Evolutionary conservation across 2,329 filamentous ascomycete species (phyloP).

Genomic region (Stachybotrys elegans): DNA sequence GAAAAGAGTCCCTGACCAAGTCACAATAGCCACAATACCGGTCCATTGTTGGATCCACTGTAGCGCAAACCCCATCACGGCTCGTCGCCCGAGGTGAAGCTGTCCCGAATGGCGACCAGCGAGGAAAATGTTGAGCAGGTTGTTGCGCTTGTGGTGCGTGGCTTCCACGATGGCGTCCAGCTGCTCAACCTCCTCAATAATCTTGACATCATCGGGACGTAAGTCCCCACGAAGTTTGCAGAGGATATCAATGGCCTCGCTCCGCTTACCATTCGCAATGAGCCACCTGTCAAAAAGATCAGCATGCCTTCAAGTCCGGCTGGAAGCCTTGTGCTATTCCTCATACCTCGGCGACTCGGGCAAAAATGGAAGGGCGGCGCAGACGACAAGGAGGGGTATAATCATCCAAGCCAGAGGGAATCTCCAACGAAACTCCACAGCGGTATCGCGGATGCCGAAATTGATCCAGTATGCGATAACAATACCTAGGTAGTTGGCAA

Average conservation of each 20-base stretch:
- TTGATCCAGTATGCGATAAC: conserved; percentile 34
- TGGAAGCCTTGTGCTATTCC: background rate
- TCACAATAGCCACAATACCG: conserved; percentile 35
- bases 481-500: conserved; percentile 48
- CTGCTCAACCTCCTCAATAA: conserved; percentile 29
- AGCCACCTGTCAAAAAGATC: conserved; percentile 24
- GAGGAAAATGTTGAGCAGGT: conserved; percentile 32
- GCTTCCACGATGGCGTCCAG: conserved; percentile 34
- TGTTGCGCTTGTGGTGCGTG: conserved; percentile 30
- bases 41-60: conserved; percentile 40
- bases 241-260: conserved; percentile 28
- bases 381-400: conserved; percentile 34
- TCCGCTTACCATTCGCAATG: conserved; percentile 25
- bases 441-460: conserved; percentile 25
- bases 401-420: conserved; percentile 34
- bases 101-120: conserved; percentile 29
- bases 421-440: conserved; percentile 28
- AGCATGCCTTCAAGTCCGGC: background rate
- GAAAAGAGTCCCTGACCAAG: conserved; percentile 22
- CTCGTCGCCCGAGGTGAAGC: conserved; percentile 32
- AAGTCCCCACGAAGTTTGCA: conserved; percentile 24
- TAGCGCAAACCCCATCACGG: conserved; percentile 32
- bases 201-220: conserved; percentile 22
- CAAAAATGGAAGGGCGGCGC: conserved; percentile 32
- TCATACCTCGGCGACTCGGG: conserved; percentile 39